Evolutionary conservation across 306 rosid genomes (phyloP).

Genomic region (Macrotyloma uniflorum): DNA sequence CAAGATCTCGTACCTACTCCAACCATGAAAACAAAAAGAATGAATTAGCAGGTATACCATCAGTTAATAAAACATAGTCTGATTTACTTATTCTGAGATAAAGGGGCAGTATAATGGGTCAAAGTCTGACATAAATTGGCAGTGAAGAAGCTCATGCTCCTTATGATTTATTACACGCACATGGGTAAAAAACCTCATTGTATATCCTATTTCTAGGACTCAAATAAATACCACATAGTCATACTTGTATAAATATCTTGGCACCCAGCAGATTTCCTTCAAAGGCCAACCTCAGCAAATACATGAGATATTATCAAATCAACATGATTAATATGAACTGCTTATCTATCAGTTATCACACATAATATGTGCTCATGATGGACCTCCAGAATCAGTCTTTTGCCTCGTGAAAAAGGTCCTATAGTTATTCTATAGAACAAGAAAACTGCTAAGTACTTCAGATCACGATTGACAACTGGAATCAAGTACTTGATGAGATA

Average conservation of each 20-base stretch:
- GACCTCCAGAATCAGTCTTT: neutral
- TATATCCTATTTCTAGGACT: neutral
- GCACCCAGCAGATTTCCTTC: too few relatives aligned
- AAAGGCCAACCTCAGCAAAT: neutral
- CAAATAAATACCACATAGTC: neutral
- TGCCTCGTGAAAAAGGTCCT: neutral
- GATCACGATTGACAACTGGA: neutral
- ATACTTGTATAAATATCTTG: neutral
- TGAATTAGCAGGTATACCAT: constrained; percentile 7
- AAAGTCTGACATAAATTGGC: neutral
- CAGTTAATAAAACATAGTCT: neutral
- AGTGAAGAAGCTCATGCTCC: constrained; percentile 6
- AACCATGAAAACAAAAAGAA: neutral
- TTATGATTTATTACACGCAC: neutral
- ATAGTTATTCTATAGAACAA: neutral
- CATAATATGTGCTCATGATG: neutral
- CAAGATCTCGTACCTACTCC: constrained; percentile 79
- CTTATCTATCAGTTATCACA: neutral
- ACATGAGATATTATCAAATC: neutral
- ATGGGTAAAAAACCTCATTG: neutral
- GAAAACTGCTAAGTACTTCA: neutral
- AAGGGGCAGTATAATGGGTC: neutral
- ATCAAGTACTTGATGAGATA: neutral
- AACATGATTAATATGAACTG: neutral
- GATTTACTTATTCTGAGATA: neutral